Evolutionary conservation across 2,329 filamentous ascomycete species (phyloP).

Genomic region (Cladosporium austrohemisphaericum): DNA sequence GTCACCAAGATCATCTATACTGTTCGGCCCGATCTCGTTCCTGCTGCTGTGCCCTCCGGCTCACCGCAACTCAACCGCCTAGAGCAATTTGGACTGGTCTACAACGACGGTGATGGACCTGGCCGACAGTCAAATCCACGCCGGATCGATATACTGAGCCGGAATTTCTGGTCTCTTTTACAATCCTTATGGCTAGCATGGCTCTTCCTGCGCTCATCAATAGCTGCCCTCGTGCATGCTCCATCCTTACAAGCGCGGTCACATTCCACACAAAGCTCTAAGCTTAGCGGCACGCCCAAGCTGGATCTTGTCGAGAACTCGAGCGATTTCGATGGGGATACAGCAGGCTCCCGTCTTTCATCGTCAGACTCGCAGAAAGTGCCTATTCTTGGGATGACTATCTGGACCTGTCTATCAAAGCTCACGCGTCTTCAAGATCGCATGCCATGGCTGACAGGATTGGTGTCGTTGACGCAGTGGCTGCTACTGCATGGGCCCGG

Average conservation of each 20-base stretch:
- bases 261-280: not conserved
- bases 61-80: slow-evolving; percentile 42
- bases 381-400: slow-evolving; percentile 71
- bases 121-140: not conserved
- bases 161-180: slow-evolving; percentile 46
- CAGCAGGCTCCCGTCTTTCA: too few species aligned
- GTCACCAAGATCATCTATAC: slow-evolving; percentile 65
- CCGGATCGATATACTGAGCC: slow-evolving; percentile 20
- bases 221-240: slow-evolving; percentile 56
- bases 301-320: not conserved
- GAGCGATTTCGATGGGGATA: not conserved
- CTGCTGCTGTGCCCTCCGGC: slow-evolving; percentile 21
- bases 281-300: not conserved
- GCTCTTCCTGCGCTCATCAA: slow-evolving; percentile 59
- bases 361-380: slow-evolving; percentile 4
- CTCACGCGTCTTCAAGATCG: slow-evolving; percentile 70
- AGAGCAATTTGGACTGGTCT: slow-evolving; percentile 56
- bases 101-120: slow-evolving; percentile 19
- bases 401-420: slow-evolving; percentile 71
- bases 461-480: slow-evolving; percentile 72
- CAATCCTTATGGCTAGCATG: slow-evolving; percentile 49
- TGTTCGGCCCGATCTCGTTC: slow-evolving; percentile 31
- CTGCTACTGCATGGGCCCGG: slow-evolving; percentile 70
- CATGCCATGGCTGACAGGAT: slow-evolving; percentile 87
- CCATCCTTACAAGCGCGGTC: slow-evolving; percentile 61